A percentile compares a stretch with the other conserved stretches of the same genome.
Evolutionary conservation across 164 flowering plant species (phyloP).

Genomic region (Tinospora cordifolia): DNA sequence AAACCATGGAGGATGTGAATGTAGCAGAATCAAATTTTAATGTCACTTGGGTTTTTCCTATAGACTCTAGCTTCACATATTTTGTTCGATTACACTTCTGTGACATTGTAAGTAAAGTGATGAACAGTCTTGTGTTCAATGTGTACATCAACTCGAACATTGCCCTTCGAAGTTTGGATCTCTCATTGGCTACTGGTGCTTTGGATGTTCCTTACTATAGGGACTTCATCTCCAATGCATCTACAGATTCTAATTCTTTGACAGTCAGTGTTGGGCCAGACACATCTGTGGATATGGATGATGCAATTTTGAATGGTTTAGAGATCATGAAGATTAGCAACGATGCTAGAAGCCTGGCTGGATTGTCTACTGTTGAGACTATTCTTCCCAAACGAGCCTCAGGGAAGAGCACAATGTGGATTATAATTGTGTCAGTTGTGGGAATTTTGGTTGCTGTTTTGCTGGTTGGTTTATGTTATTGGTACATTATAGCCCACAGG

Average conservation of each 20-base stretch:
- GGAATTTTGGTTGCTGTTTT: slow-evolving; percentile 12
- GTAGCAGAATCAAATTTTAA: slow-evolving; percentile 55
- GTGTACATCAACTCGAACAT: slow-evolving; percentile 36
- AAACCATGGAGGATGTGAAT: slow-evolving; percentile 59
- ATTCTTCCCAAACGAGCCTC: slow-evolving; percentile 13
- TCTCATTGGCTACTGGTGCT: slow-evolving; percentile 4
- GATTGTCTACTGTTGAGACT: slow-evolving; percentile 12
- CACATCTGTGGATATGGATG: slow-evolving; percentile 3
- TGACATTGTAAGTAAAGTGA: slow-evolving; percentile 60
- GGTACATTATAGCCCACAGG: slow-evolving; percentile 10
- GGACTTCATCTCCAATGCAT: slow-evolving; percentile 17
- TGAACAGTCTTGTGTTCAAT: slow-evolving; percentile 61
- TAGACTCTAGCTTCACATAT: slow-evolving; percentile 60
- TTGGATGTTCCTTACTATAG: slow-evolving; percentile 19
- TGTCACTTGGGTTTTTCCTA: slow-evolving; percentile 75
- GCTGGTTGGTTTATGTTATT: slow-evolving; percentile 12
- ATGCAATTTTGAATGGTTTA: slow-evolving; percentile 23
- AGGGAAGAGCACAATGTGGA: slow-evolving; percentile 10
- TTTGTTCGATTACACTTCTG: slow-evolving; percentile 82
- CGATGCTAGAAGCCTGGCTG: slow-evolving; percentile 17
- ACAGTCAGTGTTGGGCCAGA: slow-evolving; percentile 20
- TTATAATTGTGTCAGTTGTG: slow-evolving; percentile 10
- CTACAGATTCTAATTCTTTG: slow-evolving; percentile 13
- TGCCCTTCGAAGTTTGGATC: slow-evolving; percentile 17
- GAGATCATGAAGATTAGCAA: slow-evolving; percentile 26